Conservation (phyloP, 23 red algal species). For the Gracilaria caudata region DNA sequence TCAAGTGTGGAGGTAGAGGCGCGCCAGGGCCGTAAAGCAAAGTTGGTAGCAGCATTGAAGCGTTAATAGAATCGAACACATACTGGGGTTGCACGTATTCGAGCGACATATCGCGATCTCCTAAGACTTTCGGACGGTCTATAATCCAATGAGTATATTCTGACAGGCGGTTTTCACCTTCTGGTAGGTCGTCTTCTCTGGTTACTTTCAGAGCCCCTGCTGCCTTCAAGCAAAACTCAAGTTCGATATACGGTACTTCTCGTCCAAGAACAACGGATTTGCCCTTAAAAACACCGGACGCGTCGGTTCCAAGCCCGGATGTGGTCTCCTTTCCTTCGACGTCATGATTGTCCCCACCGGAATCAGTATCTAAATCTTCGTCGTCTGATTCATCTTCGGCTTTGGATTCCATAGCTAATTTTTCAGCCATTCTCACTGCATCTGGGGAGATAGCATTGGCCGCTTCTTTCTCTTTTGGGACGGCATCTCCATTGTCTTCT, state of each 20-base stretch:
- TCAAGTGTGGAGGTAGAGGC: conserved; percentile 64
- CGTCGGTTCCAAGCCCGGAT: neutral
- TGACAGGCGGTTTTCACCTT: conserved; percentile 26
- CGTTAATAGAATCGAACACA: conserved; percentile 97
- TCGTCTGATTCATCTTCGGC: conserved; percentile 43
- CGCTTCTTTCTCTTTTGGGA: neutral
- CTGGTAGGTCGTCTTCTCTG: conserved; percentile 59
- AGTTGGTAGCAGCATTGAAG: conserved; percentile 68
- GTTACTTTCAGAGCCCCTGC: conserved; percentile 72
- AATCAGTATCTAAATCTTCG: conserved; percentile 37
- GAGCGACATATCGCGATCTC: conserved; percentile 62
- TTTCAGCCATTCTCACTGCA: conserved; percentile 39
- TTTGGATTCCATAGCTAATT: conserved; percentile 41
- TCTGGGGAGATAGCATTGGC: conserved; percentile 22
- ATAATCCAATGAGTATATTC: conserved; percentile 84
- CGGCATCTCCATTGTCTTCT: neutral
- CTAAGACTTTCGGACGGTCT: conserved; percentile 77
- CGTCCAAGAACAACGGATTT: conserved; percentile 80
- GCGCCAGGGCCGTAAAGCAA: conserved; percentile 77
- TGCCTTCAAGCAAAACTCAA: conserved; percentile 86
- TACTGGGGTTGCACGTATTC: conserved; percentile 99
- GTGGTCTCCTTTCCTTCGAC: neutral
- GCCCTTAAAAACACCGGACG: conserved; percentile 66
- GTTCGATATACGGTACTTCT: conserved; percentile 78
- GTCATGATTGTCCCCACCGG: neutral